Percentiles rank a stretch among this genome's conserved stretches.
Evolutionary conservation across 805 yeast genomes (phyloP).

Genomic region (Torulaspora delbrueckii): DNA sequence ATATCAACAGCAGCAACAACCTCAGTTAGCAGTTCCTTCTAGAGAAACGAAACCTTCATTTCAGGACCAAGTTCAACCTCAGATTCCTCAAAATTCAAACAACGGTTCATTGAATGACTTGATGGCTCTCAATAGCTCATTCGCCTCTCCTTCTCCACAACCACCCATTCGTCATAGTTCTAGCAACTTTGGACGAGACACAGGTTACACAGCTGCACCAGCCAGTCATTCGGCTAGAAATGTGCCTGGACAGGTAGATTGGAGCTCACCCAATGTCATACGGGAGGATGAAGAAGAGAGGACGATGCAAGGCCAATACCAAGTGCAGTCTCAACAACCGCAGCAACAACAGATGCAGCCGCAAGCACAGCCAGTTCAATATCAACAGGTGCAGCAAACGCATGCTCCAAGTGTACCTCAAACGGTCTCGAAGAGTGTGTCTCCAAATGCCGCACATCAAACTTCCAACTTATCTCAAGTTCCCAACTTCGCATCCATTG

Average conservation of each 20-base stretch:
- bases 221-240: slow-evolving; percentile 3
- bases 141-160: slow-evolving; percentile 37
- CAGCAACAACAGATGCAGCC: slow-evolving; percentile 9
- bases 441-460: slow-evolving; percentile 39
- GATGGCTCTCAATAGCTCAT: slow-evolving; percentile 53
- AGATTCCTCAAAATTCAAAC: slow-evolving; percentile 21
- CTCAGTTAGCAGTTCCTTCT: slow-evolving; percentile 35
- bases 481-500: slow-evolving; percentile 31
- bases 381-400: slow-evolving; percentile 15
- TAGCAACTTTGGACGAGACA: slow-evolving; percentile 7
- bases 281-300: slow-evolving; percentile 15
- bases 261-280: slow-evolving; percentile 10
- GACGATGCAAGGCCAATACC: slow-evolving; percentile 5
- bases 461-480: slow-evolving; percentile 34
- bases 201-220: slow-evolving; percentile 2
- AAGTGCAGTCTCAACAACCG: slow-evolving; percentile 10
- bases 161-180: slow-evolving; percentile 11
- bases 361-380: slow-evolving; percentile 7
- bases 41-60: slow-evolving; percentile 38
- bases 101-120: slow-evolving; percentile 62
- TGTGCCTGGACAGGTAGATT: slow-evolving; percentile 8
- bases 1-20: slow-evolving; percentile 21
- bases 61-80: slow-evolving; percentile 16
- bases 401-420: slow-evolving; percentile 16
- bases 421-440: slow-evolving; percentile 43